Conservation (phyloP, 2,329 filamentous ascomycete species). For the Colletotrichum destructivum region DNA sequence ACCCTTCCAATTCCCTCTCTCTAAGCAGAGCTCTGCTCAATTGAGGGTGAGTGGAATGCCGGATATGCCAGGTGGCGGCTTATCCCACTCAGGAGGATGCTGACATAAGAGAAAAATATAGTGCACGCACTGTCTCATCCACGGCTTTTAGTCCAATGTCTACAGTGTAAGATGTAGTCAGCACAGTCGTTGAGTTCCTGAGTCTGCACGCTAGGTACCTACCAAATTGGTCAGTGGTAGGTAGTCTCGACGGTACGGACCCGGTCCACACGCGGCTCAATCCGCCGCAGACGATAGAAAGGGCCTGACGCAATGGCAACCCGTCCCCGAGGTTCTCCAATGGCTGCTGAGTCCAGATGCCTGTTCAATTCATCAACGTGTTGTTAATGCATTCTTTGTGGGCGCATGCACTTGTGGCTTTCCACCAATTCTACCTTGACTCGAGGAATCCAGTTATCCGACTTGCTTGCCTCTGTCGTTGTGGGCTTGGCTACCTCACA, state of each 20-base stretch:
- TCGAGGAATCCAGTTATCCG: background rate
- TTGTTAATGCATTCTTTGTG: conserved; percentile 25
- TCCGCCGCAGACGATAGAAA: conserved; percentile 21
- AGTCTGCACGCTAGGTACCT: no score
- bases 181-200: no score
- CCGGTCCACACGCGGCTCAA: conserved; percentile 31
- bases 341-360: conserved; percentile 17
- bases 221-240: no score
- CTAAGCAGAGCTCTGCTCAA: background rate
- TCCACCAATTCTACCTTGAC: conserved; percentile 1
- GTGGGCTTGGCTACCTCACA: conserved; percentile 10
- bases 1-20: background rate
- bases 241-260: background rate
- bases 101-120: background rate
- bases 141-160: no score
- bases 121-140: no score
- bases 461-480: background rate
- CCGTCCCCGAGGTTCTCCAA: background rate
- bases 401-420: conserved; percentile 10
- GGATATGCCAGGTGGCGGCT: conserved; percentile 11
- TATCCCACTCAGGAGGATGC: background rate
- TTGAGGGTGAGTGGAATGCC: background rate
- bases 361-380: conserved; percentile 30
- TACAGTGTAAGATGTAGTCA: background rate
- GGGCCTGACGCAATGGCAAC: conserved; percentile 28